Evolutionary conservation across 176 grass and related monocot genomes (phyloP).

Genomic region (Pharus latifolius): DNA sequence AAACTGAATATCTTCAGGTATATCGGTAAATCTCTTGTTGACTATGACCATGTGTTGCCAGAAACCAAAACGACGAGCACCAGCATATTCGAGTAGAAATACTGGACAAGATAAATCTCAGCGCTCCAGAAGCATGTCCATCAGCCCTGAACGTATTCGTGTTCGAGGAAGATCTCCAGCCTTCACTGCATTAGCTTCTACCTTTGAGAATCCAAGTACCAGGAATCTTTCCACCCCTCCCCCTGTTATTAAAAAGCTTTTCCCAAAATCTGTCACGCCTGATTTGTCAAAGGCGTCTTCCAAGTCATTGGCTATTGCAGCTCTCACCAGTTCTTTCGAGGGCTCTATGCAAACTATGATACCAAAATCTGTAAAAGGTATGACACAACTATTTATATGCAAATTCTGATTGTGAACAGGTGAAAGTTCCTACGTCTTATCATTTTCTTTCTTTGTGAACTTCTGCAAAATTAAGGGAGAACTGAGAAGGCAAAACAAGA

Average conservation of each 20-base stretch:
- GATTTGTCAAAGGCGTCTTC: constrained; percentile 26
- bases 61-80: constrained; percentile 80
- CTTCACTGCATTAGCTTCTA: constrained; percentile 70
- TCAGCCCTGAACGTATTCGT: constrained; percentile 70
- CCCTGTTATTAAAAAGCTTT: constrained; percentile 56
- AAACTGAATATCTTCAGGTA: background rate
- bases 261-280: constrained; percentile 57
- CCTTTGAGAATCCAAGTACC: constrained; percentile 69
- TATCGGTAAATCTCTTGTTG: background rate
- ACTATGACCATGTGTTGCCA: constrained; percentile 7
- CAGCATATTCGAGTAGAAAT: constrained; percentile 47
- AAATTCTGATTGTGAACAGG: background rate
- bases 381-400: background rate
- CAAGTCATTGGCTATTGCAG: constrained; percentile 42
- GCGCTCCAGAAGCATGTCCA: constrained; percentile 92
- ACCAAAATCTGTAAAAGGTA: constrained; percentile 82
- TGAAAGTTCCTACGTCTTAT: background rate
- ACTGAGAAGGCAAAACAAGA: constrained; percentile 32
- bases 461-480: constrained; percentile 25
- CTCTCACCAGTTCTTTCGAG: constrained; percentile 61
- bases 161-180: constrained; percentile 81
- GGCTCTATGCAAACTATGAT: constrained; percentile 51
- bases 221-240: constrained; percentile 96
- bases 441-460: background rate
- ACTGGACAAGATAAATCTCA: constrained; percentile 71